A percentile compares a stretch with the other conserved stretches of the same genome.
These are phyloP conservation scores for Globisporangium yorkense DNA, from an alignment of 352 stramenopile genomes.

Conservation along the genomic window DNA sequence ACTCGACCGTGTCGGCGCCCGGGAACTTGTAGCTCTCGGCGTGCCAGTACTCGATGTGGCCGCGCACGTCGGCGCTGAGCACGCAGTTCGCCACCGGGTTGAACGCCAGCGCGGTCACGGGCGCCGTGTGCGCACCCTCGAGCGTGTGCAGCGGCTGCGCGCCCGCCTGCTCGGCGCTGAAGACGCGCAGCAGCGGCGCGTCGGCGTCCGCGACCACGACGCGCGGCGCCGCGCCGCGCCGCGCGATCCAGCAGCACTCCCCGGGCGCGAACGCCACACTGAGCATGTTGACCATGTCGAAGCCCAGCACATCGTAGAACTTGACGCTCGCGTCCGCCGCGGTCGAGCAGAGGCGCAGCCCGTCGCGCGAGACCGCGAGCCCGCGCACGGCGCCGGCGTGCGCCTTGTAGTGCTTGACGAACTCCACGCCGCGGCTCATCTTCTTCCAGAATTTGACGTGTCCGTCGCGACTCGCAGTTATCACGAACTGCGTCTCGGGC, in stretches of 20 bases:
- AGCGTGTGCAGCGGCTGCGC: constrained; percentile 51
- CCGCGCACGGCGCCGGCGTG: constrained; percentile 88
- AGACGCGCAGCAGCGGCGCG: constrained; percentile 75
- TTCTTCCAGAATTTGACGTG: constrained; percentile 99
- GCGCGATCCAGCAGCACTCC: constrained; percentile 71
- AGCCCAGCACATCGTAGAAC: constrained; percentile 98
- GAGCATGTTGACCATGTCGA: constrained; percentile 99
- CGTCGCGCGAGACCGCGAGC: constrained; percentile 84
- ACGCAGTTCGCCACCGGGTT: constrained; percentile 82
- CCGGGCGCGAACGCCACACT: constrained; percentile 61
- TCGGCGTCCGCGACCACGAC: constrained; percentile 76
- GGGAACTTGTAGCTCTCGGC: constrained; percentile 60
- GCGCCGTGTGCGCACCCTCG: constrained; percentile 87
- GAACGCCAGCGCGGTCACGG: constrained; percentile 88
- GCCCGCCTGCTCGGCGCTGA: constrained; percentile 62
- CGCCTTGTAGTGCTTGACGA: constrained; percentile 99
- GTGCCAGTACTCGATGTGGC: constrained; percentile 95
- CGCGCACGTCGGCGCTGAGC: constrained; percentile 90
- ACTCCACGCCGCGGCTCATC: constrained; percentile 93
- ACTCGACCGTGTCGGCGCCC: constrained; percentile 30
- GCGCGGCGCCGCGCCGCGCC: constrained; percentile 49
- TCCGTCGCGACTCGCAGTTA: constrained; percentile 94
- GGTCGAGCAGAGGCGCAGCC: constrained; percentile 79
- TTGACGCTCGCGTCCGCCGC: constrained; percentile 93
- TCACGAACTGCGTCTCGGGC: constrained; percentile 92